A percentile compares a stretch with the other conserved stretches of the same genome.
Evolutionary conservation across 805 yeast species (phyloP).

Genomic region (Saturnispora galanensis): DNA sequence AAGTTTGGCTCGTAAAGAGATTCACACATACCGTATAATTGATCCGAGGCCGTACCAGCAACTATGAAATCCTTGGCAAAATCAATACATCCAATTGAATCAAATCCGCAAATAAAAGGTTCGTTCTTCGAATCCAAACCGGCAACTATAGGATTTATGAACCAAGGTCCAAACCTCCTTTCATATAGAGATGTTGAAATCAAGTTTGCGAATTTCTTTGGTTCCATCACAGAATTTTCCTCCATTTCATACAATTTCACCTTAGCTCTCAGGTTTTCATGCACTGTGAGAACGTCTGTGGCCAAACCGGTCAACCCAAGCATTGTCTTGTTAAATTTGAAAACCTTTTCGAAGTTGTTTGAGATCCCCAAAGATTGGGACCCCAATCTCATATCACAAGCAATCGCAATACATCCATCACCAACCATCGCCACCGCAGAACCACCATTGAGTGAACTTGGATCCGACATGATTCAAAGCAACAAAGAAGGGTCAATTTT

Average conservation of each 20-base stretch:
- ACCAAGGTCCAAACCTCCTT: constrained; percentile 91
- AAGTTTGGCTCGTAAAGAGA: constrained; percentile 87
- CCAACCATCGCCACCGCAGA: constrained; percentile 98
- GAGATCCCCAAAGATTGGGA: constrained; percentile 87
- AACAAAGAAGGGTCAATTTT: not conserved
- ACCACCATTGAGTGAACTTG: constrained; percentile 82
- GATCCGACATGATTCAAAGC: constrained; percentile 49
- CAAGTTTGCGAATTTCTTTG: constrained; percentile 84
- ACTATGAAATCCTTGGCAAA: constrained; percentile 91
- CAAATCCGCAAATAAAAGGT: constrained; percentile 94
- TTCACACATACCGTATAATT: constrained; percentile 97
- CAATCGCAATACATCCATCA: constrained; percentile 96
- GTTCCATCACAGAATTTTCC: constrained; percentile 89
- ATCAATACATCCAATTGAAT: constrained; percentile 93
- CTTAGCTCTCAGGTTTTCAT: constrained; percentile 72
- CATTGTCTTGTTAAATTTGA: constrained; percentile 75
- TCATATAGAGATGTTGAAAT: constrained; percentile 86
- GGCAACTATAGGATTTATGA: constrained; percentile 93
- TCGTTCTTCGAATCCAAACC: constrained; percentile 75
- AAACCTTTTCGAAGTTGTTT: constrained; percentile 87
- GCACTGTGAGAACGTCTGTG: constrained; percentile 80
- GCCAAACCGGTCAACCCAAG: constrained; percentile 94
- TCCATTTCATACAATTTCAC: constrained; percentile 81
- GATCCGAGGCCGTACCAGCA: constrained; percentile 94
- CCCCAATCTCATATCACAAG: constrained; percentile 90